Conservation (phyloP, 495 filamentous ascomycete genomes). For the Baudoinia panamericana region DNA sequence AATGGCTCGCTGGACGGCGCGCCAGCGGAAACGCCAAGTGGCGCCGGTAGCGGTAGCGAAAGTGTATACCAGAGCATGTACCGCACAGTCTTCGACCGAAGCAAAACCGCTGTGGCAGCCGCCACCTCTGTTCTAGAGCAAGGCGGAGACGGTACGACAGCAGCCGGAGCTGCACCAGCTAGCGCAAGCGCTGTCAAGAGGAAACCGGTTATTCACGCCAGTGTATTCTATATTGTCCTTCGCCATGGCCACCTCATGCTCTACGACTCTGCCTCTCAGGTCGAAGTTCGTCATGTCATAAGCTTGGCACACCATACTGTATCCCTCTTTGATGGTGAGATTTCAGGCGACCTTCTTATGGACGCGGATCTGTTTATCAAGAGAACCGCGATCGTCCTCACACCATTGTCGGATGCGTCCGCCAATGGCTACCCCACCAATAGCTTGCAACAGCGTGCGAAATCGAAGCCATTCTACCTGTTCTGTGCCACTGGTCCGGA, state of each 20-base stretch:
- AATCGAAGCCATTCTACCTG: slow-evolving; percentile 65
- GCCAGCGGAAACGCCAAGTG: slow-evolving; percentile 45
- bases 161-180: slow-evolving; percentile 87
- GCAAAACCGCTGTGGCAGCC: slow-evolving; percentile 30
- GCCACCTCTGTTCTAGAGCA: slow-evolving; percentile 37
- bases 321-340: slow-evolving; percentile 62
- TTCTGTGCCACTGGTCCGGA: slow-evolving; percentile 90
- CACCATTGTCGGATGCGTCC: slow-evolving; percentile 39
- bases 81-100: slow-evolving; percentile 84
- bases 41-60: slow-evolving; percentile 40
- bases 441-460: not conserved
- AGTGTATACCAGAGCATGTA: slow-evolving; percentile 99
- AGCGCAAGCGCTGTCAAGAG: slow-evolving; percentile 45
- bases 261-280: slow-evolving; percentile 77
- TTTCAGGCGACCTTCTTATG: slow-evolving; percentile 38
- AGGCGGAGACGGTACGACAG: slow-evolving; percentile 54
- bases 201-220: slow-evolving; percentile 4
- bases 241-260: slow-evolving; percentile 96
- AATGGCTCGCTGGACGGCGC: slow-evolving; percentile 66
- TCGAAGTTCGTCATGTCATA: slow-evolving; percentile 91
- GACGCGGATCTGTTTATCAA: slow-evolving; percentile 94
- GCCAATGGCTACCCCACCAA: slow-evolving; percentile 29
- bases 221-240: slow-evolving; percentile 15
- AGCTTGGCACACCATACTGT: slow-evolving; percentile 79
- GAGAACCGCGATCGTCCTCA: slow-evolving; percentile 81